Base-by-base conservation (phyloP, 257 asterid species). In the Salvia rosmarinus region DNA sequence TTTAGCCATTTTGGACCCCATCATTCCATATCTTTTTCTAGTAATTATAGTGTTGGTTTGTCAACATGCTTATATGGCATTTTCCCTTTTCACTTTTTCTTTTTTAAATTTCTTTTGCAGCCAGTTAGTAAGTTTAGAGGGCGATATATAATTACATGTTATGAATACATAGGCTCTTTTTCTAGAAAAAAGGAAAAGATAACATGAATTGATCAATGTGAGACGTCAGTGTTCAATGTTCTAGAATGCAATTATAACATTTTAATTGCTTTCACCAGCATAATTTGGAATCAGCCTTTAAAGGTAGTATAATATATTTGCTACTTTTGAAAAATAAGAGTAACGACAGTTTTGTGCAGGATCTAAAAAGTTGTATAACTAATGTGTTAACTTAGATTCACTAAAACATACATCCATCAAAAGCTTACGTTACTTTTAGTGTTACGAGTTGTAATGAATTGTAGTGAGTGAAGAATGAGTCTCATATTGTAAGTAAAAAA, bases 11-110 rank as follows among this genome's bases (percentile, higher is more conserved):
- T 58, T 44, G 8, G 60, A 35, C 23, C 34, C 16, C 25, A 70
- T 70, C 49, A 70, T 70, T 70, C 49, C 21, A 70, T 11, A 43
- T 58, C 59, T 70, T 70, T 70, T 58, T n/a, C 58, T 17, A 39
- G 14, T 28, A 43, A 70, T 70, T 30, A 70, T 70, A 70, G 34
- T 57, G 75, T 70, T 57, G 37, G 37, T 70, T 70, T 44, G 10
- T 70, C 47, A 11, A 58, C 75, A 43, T 28, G 32, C 50, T 69
- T 55, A 21, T 9, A 28, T 69, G 20, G 17, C 64, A 35, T 21
- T 25, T 39, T 35, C 42, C 14, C 0, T 17, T 19, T 2, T 23
- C 3, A 10, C 13, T 5, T 9, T 21, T 21, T 9, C 0, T 3
- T 9, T 54, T 54, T 9, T 10, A 1, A 9, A 9, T 0, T 25